phyloP scores from a whole-genome alignment of 768 basidiomycete species.

The Mycena capillaripes region DNA sequence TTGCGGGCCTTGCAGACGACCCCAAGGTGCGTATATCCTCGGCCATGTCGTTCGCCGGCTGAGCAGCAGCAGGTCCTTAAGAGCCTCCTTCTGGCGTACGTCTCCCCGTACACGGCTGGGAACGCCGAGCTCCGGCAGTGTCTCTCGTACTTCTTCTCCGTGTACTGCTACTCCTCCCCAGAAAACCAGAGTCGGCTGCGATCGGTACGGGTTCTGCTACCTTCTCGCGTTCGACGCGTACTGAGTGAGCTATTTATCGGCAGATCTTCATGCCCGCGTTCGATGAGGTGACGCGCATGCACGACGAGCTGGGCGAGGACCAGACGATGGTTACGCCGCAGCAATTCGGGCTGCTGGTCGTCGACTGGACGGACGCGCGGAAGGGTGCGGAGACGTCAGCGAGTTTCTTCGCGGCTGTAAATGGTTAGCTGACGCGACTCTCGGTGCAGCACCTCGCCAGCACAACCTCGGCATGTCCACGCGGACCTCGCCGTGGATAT shows the following conservation, averaged over 20 bases:
- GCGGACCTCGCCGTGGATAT: constrained; percentile 72
- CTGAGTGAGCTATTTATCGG: too few relatives aligned
- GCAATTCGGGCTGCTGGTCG: constrained; percentile 83
- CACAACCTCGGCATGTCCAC: constrained; percentile 56
- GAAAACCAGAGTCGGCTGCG: constrained; percentile 81
- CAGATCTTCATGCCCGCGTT: constrained; percentile 83
- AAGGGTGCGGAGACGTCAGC: constrained; percentile 67
- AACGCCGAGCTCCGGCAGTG: constrained; percentile 94
- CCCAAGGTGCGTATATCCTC: constrained; percentile 65
- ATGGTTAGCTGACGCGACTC: not conserved
- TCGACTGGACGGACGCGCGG: constrained; percentile 91
- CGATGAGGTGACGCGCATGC: constrained; percentile 67
- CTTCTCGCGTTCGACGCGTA: too few relatives aligned
- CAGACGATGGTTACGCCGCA: constrained; percentile 80
- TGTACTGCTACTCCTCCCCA: constrained; percentile 90
- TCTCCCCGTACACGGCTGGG: constrained; percentile 86
- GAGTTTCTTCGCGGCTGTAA: constrained; percentile 31
- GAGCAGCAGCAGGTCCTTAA: constrained; percentile 40
- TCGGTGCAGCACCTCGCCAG: constrained; percentile 26
- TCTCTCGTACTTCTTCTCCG: constrained; percentile 95
- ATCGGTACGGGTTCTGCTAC: constrained; percentile 48
- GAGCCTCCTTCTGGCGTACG: constrained; percentile 70
- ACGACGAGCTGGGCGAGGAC: constrained; percentile 77
- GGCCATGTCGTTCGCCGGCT: not conserved
- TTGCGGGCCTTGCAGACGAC: constrained; percentile 88